Conservation (phyloP, 352 stramenopile genomes). For the Thraustochytrium striatum region DNA sequence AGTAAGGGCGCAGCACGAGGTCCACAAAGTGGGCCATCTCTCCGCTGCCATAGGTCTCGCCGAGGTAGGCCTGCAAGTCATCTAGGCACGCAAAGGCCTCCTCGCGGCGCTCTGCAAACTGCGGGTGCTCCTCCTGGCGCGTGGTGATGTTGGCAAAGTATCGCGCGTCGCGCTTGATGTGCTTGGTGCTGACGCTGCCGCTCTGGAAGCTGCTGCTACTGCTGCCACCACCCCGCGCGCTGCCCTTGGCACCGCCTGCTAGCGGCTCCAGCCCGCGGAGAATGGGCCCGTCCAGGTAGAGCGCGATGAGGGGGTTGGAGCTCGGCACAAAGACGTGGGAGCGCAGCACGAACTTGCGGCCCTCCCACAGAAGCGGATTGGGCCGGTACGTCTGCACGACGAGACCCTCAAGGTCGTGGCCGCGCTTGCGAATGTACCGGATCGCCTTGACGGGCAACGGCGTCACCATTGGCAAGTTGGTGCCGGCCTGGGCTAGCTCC, state of each 20-base stretch:
- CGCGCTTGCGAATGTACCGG: conserved; percentile 23
- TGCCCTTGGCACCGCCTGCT: too few relatives aligned
- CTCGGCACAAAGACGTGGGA: conserved; percentile 31
- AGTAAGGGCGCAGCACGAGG: conserved; percentile 22
- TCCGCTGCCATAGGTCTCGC: neutral
- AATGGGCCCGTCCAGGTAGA: conserved; percentile 34
- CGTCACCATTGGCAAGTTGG: conserved; percentile 12
- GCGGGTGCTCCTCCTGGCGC: conserved; percentile 28
- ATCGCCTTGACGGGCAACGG: conserved; percentile 21
- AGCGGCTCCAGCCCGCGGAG: conserved; percentile 22
- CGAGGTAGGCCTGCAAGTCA: conserved; percentile 37
- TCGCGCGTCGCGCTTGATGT: neutral
- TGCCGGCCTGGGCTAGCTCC: neutral
- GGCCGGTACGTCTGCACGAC: conserved; percentile 27
- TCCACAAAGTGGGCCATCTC: conserved; percentile 42
- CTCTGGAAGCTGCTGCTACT: neutral
- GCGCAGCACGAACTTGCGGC: conserved; percentile 24
- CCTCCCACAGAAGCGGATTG: conserved; percentile 39
- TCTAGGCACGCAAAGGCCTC: conserved; percentile 42
- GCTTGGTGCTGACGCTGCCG: neutral
- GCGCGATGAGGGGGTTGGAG: conserved; percentile 12
- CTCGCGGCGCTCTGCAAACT: neutral
- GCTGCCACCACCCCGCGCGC: too few relatives aligned
- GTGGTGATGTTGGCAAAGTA: conserved; percentile 29
- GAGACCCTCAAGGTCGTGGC: conserved; percentile 39